phyloP scores from a whole-genome alignment of 139 green algal species.

The Dunaliella sp. region DNA sequence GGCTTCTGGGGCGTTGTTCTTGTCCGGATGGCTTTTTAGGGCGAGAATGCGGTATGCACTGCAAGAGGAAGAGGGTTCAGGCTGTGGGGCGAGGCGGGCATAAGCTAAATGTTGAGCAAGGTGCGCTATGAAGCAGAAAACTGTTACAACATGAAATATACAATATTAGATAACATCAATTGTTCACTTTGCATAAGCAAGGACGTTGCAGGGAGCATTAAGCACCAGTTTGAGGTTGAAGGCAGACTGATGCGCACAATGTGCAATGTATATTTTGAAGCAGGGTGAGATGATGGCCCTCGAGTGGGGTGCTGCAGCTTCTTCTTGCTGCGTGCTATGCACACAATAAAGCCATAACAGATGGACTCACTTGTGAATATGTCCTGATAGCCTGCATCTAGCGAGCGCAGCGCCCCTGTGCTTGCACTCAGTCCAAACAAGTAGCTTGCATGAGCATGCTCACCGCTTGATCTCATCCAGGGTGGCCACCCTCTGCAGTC shows the following conservation, averaged over 20 bases:
- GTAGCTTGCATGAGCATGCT: too few species aligned
- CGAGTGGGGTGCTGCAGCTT: not conserved
- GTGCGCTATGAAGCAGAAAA: too few species aligned
- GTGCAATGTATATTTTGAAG: not conserved
- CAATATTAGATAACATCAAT: too few species aligned
- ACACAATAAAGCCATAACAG: too few species aligned
- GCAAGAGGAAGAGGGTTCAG: not conserved
- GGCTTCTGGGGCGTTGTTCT: conserved; percentile 35
- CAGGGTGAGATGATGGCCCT: not conserved
- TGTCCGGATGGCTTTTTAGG: conserved; percentile 58
- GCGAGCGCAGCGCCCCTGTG: too few species aligned
- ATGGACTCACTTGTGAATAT: too few species aligned
- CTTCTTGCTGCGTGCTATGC: too few species aligned
- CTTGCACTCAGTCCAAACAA: too few species aligned
- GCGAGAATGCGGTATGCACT: conserved; percentile 40
- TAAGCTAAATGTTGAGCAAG: too few species aligned
- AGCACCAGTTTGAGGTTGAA: not conserved
- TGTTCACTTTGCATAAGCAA: not conserved
- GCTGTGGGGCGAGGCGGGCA: too few species aligned
- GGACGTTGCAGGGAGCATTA: not conserved
- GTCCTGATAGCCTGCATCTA: not conserved
- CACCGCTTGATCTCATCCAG: conserved; percentile 25
- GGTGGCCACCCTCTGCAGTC: not conserved
- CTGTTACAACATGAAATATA: too few species aligned
- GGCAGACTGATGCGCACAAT: not conserved